These are phyloP conservation scores for Aspergillus kassunensis DNA, from an alignment of 495 filamentous ascomycete species.

Conservation along the genomic window DNA sequence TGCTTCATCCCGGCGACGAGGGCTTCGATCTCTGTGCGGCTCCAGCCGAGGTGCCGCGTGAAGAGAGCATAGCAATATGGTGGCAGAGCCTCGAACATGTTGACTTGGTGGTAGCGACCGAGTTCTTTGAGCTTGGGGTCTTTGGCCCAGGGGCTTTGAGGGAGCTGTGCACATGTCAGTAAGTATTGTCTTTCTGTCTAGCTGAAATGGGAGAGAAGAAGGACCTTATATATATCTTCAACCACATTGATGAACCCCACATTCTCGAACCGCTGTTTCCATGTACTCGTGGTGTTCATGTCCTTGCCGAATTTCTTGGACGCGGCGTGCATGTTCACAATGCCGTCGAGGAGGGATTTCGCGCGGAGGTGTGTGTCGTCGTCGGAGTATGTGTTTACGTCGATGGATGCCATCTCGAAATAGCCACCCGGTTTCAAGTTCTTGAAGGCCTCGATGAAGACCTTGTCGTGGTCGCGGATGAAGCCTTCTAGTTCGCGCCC, in stretches of 20 bases:
- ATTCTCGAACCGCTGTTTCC: conserved; percentile 45
- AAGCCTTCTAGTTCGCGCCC: conserved; percentile 53
- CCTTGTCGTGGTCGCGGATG: conserved; percentile 55
- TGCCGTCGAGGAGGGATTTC: conserved; percentile 30
- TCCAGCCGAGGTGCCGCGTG: conserved; percentile 52
- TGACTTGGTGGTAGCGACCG: conserved; percentile 43
- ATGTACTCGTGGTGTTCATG: conserved; percentile 30
- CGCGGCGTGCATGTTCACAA: conserved; percentile 25
- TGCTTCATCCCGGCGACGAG: conserved; percentile 49
- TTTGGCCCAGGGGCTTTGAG: conserved; percentile 51
- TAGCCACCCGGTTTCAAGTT: conserved; percentile 56
- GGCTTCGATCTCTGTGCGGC: conserved; percentile 47
- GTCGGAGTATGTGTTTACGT: conserved; percentile 48
- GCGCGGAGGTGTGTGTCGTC: conserved; percentile 46
- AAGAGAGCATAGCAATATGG: conserved; percentile 51
- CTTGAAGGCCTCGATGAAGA: conserved; percentile 46
- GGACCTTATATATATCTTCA: conserved; percentile 41
- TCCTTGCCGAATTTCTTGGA: conserved; percentile 36
- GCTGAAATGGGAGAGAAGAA: background rate
- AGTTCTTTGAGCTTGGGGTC: conserved; percentile 49
- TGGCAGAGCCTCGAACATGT: conserved; percentile 46
- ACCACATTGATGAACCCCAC: conserved; percentile 53
- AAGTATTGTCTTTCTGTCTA: too few relatives aligned
- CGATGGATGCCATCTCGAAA: conserved; percentile 56
- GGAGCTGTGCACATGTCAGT: conserved; percentile 15